A percentile compares a stretch with the other conserved stretches of the same genome.
phyloP scores from a whole-genome alignment of 2,329 filamentous ascomycete genomes.

The Fusarium odoratissimum region DNA sequence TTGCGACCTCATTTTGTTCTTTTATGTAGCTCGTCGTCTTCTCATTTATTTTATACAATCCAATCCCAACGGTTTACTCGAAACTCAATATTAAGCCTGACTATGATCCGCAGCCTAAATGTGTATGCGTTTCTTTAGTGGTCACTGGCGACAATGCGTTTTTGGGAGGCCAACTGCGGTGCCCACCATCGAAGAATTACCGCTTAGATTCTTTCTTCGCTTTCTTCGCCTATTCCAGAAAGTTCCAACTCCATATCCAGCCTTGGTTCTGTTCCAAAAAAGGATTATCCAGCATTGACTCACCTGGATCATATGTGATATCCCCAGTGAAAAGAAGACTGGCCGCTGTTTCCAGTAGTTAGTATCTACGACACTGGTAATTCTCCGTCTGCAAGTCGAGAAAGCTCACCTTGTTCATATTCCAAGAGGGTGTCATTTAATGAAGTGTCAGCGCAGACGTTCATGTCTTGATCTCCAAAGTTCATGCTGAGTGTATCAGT shows the following conservation, averaged over 20 bases:
- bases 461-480: background rate
- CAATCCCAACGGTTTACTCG: too few species aligned
- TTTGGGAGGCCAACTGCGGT: too few species aligned
- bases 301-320: background rate
- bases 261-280: background rate
- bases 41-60: too few species aligned
- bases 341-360: background rate
- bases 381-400: rapidly evolving
- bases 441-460: rapidly evolving
- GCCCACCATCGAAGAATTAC: too few species aligned
- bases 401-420: background rate
- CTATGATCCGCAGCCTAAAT: too few species aligned
- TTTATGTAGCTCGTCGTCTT: too few species aligned
- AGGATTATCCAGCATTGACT: background rate
- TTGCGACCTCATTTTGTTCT: too few species aligned
- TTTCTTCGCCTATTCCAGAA: rapidly evolving
- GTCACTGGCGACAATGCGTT: too few species aligned
- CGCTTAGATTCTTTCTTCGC: rapidly evolving
- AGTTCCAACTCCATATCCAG: background rate
- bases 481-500: background rate
- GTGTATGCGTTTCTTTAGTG: too few species aligned
- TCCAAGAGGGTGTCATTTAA: rapidly evolving
- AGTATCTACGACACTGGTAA: rapidly evolving
- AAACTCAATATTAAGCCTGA: too few species aligned
- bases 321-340: background rate